Conservation (phyloP, 805 yeast species). For the Wickerhamomyces chambardii region DNA sequence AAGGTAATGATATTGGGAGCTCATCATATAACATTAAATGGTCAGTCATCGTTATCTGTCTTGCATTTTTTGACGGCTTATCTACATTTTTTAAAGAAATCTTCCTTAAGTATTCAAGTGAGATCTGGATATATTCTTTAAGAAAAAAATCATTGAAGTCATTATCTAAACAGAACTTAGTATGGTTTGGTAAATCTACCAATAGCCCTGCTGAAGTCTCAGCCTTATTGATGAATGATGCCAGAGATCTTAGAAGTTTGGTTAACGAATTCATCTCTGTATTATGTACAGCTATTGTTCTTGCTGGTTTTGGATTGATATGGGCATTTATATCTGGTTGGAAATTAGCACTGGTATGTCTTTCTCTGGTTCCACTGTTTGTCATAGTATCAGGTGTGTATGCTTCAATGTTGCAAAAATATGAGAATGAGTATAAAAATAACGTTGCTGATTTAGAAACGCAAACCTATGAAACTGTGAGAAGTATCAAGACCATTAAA, state of each 20-base stretch:
- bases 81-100: conserved; percentile 41
- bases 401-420: conserved; percentile 37
- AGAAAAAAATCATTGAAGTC: conserved; percentile 39
- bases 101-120: conserved; percentile 50
- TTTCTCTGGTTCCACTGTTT: conserved; percentile 66
- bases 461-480: conserved; percentile 39
- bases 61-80: conserved; percentile 58
- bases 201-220: conserved; percentile 43
- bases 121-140: conserved; percentile 51
- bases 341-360: conserved; percentile 78
- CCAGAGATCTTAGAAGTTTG: conserved; percentile 64
- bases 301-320: conserved; percentile 50
- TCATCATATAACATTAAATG: conserved; percentile 38
- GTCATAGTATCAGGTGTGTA: conserved; percentile 40
- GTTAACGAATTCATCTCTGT: conserved; percentile 55
- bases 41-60: conserved; percentile 55
- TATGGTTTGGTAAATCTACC: conserved; percentile 37
- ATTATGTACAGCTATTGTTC: conserved; percentile 39
- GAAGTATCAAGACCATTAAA: conserved; percentile 55
- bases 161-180: conserved; percentile 40
- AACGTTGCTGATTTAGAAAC: conserved; percentile 46
- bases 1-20: conserved; percentile 21
- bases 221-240: conserved; percentile 70
- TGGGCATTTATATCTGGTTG: conserved; percentile 83
- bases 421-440: conserved; percentile 54